A percentile compares a stretch with the other conserved stretches of the same genome.
Evolutionary conservation across 2,329 filamentous ascomycete species (phyloP).

Genomic region (Claviceps capensis): DNA sequence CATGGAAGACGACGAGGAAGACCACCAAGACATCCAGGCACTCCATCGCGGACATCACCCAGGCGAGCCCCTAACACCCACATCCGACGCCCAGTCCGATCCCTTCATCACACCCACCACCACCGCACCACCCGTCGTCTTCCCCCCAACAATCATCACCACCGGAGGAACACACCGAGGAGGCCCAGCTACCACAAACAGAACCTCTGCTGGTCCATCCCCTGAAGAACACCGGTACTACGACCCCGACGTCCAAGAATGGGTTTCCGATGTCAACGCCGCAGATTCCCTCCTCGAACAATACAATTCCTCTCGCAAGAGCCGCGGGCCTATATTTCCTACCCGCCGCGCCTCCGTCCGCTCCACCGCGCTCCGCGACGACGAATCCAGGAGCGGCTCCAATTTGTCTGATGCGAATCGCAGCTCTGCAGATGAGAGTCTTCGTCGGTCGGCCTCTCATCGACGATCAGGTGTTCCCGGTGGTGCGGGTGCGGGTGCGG

Average conservation of each 20-base stretch:
- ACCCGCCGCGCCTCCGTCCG: conserved; percentile 23
- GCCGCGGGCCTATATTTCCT: conserved; percentile 28
- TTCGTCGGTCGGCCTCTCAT: conserved; percentile 22
- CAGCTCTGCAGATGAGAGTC: conserved; percentile 27
- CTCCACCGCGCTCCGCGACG: conserved; percentile 24
- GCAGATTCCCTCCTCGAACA: conserved; percentile 37
- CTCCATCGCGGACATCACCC: background rate
- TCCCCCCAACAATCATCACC: conserved; percentile 12
- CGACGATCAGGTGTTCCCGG: background rate
- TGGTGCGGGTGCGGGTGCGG: no score
- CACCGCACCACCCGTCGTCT: conserved; percentile 11
- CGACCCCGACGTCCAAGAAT: conserved; percentile 43
- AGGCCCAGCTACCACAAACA: conserved; percentile 2
- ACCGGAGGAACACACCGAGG: no score
- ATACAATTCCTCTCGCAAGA: conserved; percentile 22
- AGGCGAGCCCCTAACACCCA: conserved; percentile 15
- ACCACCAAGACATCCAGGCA: conserved; percentile 6
- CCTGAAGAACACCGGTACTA: conserved; percentile 22
- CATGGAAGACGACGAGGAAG: conserved; percentile 44
- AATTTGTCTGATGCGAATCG: conserved; percentile 41
- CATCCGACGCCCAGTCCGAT: conserved; percentile 27
- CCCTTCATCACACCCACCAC: conserved; percentile 35
- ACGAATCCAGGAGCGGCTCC: conserved; percentile 40
- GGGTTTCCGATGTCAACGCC: conserved; percentile 42
- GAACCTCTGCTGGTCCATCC: conserved; percentile 22